These are phyloP conservation scores for Tetradesmus lagerheimii DNA, from an alignment of 139 green algal species.

Conservation along the genomic window DNA sequence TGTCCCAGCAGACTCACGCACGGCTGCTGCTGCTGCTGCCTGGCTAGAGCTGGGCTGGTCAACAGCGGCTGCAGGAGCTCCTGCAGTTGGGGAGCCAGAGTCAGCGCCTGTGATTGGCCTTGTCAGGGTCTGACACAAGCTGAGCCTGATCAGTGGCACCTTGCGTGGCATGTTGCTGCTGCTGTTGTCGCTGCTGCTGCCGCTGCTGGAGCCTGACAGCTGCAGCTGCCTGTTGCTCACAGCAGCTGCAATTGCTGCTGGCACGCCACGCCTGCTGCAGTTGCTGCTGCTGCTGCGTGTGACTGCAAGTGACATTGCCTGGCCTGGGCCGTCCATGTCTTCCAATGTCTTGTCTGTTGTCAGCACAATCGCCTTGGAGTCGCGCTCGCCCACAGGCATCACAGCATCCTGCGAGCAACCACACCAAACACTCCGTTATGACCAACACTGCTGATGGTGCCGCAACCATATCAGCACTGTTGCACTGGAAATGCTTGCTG, in stretches of 20 bases:
- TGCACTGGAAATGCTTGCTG: too few species aligned
- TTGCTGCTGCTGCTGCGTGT: background rate
- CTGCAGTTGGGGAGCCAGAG: background rate
- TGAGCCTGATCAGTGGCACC: slow-evolving; percentile 30
- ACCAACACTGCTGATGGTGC: background rate
- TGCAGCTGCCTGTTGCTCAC: background rate
- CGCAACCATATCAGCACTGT: too few species aligned
- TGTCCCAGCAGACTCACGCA: background rate
- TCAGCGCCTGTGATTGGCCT: background rate
- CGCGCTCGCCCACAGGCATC: background rate
- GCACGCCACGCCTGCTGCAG: background rate
- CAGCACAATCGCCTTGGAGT: background rate
- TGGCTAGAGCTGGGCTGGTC: background rate
- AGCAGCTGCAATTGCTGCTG: background rate
- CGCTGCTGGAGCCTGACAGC: background rate
- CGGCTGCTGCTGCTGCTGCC: background rate
- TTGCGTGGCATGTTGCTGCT: background rate
- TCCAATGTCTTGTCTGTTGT: slow-evolving; percentile 43
- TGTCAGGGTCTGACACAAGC: slow-evolving; percentile 35
- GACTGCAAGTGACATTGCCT: background rate
- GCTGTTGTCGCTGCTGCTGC: background rate
- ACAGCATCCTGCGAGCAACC: background rate
- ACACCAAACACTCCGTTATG: background rate
- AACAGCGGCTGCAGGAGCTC: background rate
- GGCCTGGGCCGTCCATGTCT: slow-evolving; percentile 12